Conservation (phyloP, 2,329 filamentous ascomycete genomes). For the Cercospora berteroae region DNA sequence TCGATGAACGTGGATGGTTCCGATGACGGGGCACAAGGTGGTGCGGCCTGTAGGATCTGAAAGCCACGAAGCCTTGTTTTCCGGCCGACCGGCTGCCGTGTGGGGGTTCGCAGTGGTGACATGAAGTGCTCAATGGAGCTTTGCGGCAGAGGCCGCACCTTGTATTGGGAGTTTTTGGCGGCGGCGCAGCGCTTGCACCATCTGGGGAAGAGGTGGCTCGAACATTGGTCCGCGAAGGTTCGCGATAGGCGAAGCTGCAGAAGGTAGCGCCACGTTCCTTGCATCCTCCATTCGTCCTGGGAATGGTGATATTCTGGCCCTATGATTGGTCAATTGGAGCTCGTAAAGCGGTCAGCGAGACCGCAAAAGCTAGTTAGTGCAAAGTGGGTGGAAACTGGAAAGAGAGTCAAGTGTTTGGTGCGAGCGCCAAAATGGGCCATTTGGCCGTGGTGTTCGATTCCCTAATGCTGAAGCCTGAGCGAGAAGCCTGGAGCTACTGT, state of each 20-base stretch:
- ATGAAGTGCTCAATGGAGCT: background rate
- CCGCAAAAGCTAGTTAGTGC: background rate
- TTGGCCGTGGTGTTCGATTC: slow-evolving; percentile 11
- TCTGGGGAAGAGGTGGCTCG: background rate
- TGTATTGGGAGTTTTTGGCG: background rate
- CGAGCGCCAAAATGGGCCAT: slow-evolving; percentile 8
- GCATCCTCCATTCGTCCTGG: background rate
- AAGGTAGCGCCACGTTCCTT: background rate
- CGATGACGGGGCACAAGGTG: background rate
- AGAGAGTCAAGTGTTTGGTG: slow-evolving; percentile 1
- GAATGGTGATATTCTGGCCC: background rate
- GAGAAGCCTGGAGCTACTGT: slow-evolving; percentile 23
- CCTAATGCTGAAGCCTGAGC: slow-evolving; percentile 14
- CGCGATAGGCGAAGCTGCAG: slow-evolving; percentile 4
- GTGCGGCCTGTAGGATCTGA: background rate
- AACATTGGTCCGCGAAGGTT: background rate
- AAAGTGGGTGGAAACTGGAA: background rate
- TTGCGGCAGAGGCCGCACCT: background rate
- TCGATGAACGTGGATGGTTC: background rate
- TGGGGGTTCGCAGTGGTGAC: background rate
- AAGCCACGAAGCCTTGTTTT: background rate
- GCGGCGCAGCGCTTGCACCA: slow-evolving; percentile 6
- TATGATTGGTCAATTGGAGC: slow-evolving; percentile 2
- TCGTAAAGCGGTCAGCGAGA: background rate
- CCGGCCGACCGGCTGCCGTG: background rate